Conservation (phyloP, 805 yeast species). For the Torulaspora delbrueckii region DNA sequence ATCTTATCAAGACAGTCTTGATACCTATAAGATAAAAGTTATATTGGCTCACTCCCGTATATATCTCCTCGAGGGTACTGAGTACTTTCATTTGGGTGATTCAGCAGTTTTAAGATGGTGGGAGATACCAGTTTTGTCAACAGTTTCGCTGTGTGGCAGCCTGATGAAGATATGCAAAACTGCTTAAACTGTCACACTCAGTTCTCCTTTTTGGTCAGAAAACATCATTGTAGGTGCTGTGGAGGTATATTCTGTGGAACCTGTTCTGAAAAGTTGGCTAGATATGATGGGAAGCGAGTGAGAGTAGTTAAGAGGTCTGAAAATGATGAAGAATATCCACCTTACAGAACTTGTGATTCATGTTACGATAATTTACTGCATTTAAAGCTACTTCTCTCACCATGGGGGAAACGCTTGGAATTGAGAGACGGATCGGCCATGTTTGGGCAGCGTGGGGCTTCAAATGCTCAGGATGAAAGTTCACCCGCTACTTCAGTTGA, state of each 20-base stretch:
- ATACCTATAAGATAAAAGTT: neutral
- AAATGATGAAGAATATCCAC: conserved; percentile 40
- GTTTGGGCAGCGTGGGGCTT: neutral
- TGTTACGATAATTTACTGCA: conserved; percentile 48
- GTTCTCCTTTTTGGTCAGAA: conserved; percentile 50
- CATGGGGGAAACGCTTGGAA: conserved; percentile 21
- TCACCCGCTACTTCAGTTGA: conserved; percentile 12
- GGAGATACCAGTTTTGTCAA: conserved; percentile 16
- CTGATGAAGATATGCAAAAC: conserved; percentile 24
- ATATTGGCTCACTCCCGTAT: neutral
- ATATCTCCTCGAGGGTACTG: neutral
- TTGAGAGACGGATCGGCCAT: conserved; percentile 6
- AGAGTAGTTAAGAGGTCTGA: conserved; percentile 23
- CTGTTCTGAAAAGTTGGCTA: conserved; percentile 28
- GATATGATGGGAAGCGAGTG: conserved; percentile 28
- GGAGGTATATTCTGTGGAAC: conserved; percentile 57
- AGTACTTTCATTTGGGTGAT: neutral
- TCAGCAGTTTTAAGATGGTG: conserved; percentile 2
- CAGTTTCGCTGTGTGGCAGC: conserved; percentile 32
- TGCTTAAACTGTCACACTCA: conserved; percentile 46
- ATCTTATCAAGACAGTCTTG: neutral
- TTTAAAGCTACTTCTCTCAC: conserved; percentile 16
- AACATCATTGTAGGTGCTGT: conserved; percentile 67
- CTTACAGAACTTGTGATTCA: conserved; percentile 53
- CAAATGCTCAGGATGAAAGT: neutral